phyloP scores from a whole-genome alignment of 306 rosid species.

The Sindora glabra region DNA sequence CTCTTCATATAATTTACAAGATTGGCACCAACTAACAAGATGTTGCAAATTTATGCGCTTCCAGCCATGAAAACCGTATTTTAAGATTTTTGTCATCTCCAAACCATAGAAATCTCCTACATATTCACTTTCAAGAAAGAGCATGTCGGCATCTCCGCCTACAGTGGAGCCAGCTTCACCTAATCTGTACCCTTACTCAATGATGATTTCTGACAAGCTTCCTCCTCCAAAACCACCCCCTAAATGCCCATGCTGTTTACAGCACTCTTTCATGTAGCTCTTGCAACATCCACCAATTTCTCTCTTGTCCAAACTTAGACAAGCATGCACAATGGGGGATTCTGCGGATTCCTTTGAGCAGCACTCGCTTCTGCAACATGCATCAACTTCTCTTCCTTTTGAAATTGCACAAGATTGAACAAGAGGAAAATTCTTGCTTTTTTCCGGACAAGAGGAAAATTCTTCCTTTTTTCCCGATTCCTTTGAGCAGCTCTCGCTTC shows the following conservation, averaged over 20 bases:
- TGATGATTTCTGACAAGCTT: conserved; percentile 58
- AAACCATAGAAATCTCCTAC: too few relatives aligned
- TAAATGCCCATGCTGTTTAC: conserved; percentile 39
- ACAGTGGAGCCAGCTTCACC: conserved; percentile 1
- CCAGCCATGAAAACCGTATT: too few relatives aligned
- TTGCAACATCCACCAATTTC: conserved; percentile 63
- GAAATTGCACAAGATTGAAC: conserved; percentile 19
- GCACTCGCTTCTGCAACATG: conserved; percentile 21
- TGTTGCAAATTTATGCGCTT: too few relatives aligned
- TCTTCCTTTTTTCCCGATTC: conserved; percentile 26
- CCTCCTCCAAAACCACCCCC: conserved; percentile 38
- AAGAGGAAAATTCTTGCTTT: background rate
- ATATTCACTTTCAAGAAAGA: too few relatives aligned
- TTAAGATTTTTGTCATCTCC: too few relatives aligned
- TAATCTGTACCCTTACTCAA: too few relatives aligned
- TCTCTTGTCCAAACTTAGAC: conserved; percentile 51
- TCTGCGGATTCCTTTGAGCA: conserved; percentile 16
- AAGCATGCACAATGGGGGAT: conserved; percentile 18
- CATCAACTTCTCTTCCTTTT: conserved; percentile 19
- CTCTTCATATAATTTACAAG: background rate
- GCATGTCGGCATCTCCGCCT: conserved; percentile 12
- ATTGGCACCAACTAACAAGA: too few relatives aligned
- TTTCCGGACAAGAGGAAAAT: conserved; percentile 18
- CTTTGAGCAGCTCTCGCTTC: conserved; percentile 6
- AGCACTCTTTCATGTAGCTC: conserved; percentile 81